Evolutionary conservation across 805 yeast genomes (phyloP), one percentile per base, ranked within the genome.

Genomic region (Hanseniaspora guilliermondii): DNA sequence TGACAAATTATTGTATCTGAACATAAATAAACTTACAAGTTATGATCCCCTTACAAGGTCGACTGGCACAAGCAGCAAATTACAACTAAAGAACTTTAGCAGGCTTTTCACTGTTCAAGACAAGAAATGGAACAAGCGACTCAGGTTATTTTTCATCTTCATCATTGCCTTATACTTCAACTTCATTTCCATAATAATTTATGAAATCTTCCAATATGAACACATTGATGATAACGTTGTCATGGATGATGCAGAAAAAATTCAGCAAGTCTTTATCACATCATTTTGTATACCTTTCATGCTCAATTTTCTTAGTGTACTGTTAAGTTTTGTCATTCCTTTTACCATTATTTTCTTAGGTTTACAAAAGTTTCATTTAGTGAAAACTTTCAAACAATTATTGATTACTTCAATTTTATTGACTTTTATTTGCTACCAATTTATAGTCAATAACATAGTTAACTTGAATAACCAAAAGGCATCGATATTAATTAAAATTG

Each of bases 121-220:
- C 37, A 41, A 50, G 21, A 50, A 50, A 50, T 42, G 48, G 47
- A 50, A 50, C 37, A 33, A 41, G 9, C 33, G 35, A 24, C 54
- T 50, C 35, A 42, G 45, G 37, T 6, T 33, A 5, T 7, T 50
- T 16, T 50, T 50, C 14, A 36, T 33, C 12, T 21, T 9, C 3
- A 42, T 25, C 9, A 50, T 50, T n/a, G 38, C 32, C 2, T 35
- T 50, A 5, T 50, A 50, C 38, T 42, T 50, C 22, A 50, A 36
- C 30, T 30, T 42, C 4, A 50, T 50, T 6, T n/a, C 48, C 38
- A 32, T 42, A 24, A 41, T 50, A 12, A 50, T 50, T 6, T 50
- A 50, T 30, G 54, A 50, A 17, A 50, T 50, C 6, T 25, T 50
- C 16, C 54, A 50, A 19, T 50, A 35, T 21, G 54, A 50, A 36